A percentile compares a stretch with the other conserved stretches of the same genome.
These are phyloP conservation scores for Ganoderma sinense DNA, from an alignment of 1,284 basidiomycete species.

Conservation along the genomic window DNA sequence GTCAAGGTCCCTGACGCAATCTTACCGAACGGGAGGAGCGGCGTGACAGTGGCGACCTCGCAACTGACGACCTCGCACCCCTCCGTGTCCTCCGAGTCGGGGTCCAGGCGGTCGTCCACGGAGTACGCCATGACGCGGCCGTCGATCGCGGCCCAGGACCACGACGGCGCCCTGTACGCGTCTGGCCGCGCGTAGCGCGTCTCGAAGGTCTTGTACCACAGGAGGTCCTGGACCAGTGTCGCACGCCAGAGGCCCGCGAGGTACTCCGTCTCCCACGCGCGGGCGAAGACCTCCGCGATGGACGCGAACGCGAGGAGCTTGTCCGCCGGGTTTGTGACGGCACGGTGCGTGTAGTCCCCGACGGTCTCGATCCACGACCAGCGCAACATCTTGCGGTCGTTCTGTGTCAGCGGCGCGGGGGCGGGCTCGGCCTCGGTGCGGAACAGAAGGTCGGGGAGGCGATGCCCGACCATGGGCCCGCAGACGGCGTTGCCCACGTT, in stretches of 20 bases:
- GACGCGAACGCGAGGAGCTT: conserved; percentile 26
- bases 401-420: background rate
- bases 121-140: conserved; percentile 19
- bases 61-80: conserved; percentile 16
- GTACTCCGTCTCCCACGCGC: conserved; percentile 22
- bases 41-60: conserved; percentile 6
- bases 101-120: conserved; percentile 20
- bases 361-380: conserved; percentile 20
- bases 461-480: background rate
- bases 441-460: conserved; percentile 19
- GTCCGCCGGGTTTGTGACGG: conserved; percentile 19
- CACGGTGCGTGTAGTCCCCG: conserved; percentile 23
- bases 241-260: conserved; percentile 27
- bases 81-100: conserved; percentile 2
- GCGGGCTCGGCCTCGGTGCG: conserved; percentile 6
- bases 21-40: conserved; percentile 17
- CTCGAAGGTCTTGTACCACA: conserved; percentile 23
- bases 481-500: conserved; percentile 24
- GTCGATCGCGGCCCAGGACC: conserved; percentile 29
- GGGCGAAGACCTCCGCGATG: conserved; percentile 25
- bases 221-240: conserved; percentile 20
- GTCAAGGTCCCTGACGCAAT: conserved; percentile 15
- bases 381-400: conserved; percentile 11
- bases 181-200: conserved; percentile 5
- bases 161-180: conserved; percentile 20